These are phyloP conservation scores for Linum lewisii DNA, from an alignment of 345 rosid genomes.

Conservation along the genomic window DNA sequence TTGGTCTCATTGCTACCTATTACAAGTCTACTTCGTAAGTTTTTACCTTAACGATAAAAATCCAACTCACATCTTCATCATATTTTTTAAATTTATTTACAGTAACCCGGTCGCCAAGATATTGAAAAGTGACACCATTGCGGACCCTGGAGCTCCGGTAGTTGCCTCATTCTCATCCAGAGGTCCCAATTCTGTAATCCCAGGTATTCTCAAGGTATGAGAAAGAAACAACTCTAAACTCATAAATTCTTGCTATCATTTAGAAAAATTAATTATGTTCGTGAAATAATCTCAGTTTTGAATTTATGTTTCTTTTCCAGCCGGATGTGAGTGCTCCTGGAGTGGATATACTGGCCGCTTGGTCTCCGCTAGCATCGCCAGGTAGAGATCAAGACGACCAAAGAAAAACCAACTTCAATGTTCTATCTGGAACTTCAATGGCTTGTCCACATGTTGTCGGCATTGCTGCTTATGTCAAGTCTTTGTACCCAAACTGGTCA, in stretches of 20 bases:
- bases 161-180: constrained; percentile 13
- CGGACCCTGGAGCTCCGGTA: constrained; percentile 9
- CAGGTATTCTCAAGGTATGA: constrained; percentile 11
- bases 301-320: constrained; percentile 9
- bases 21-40: constrained; percentile 25
- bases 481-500: constrained; percentile 38
- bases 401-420: constrained; percentile 17
- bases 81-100: not conserved
- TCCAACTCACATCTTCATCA: too few species aligned
- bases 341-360: constrained; percentile 30
- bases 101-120: constrained; percentile 13
- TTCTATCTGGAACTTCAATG: constrained; percentile 38
- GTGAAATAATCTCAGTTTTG: too few species aligned
- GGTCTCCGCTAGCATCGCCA: constrained; percentile 6
- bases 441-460: constrained; percentile 31
- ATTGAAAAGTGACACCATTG: constrained; percentile 12
- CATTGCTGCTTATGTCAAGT: constrained; percentile 5
- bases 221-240: not conserved
- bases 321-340: constrained; percentile 41
- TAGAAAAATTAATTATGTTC: too few species aligned
- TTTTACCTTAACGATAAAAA: not conserved
- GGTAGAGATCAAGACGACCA: constrained; percentile 2
- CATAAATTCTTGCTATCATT: too few species aligned
- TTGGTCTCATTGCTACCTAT: constrained; percentile 16
- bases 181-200: constrained; percentile 3